phyloP scores from a whole-genome alignment of 2,329 filamentous ascomycete species.

The Fusarium newnesense region DNA sequence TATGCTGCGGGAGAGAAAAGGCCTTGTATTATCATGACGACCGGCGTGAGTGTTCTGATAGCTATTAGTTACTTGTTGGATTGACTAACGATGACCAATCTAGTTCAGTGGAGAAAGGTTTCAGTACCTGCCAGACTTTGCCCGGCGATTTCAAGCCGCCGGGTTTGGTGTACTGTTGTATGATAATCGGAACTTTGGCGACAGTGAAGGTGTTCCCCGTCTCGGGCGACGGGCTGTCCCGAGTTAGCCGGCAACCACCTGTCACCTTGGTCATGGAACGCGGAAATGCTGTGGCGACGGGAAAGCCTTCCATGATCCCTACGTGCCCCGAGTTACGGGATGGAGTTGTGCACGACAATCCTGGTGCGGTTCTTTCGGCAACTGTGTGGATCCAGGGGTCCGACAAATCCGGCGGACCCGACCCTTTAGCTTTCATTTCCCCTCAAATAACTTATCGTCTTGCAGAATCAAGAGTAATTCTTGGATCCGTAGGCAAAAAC shows the following conservation, averaged over 20 bases:
- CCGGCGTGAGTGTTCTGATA: not conserved
- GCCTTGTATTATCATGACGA: not conserved
- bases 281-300: not conserved
- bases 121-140: not conserved
- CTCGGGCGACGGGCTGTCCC: not conserved
- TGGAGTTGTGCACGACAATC: not conserved
- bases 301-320: not conserved
- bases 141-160: not conserved
- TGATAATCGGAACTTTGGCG: not conserved
- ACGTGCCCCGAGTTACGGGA: not conserved
- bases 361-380: not conserved
- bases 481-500: not conserved
- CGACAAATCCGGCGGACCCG: not conserved
- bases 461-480: not conserved
- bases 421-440: not conserved
- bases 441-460: not conserved
- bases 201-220: not conserved
- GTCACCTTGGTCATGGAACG: not conserved
- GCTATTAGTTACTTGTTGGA: not conserved
- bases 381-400: not conserved
- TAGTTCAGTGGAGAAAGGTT: not conserved
- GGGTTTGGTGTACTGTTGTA: not conserved
- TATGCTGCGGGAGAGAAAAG: not conserved
- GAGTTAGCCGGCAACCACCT: not conserved
- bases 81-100: not conserved